phyloP scores from a whole-genome alignment of 352 stramenopile species.

The Phytophthora idaei region DNA sequence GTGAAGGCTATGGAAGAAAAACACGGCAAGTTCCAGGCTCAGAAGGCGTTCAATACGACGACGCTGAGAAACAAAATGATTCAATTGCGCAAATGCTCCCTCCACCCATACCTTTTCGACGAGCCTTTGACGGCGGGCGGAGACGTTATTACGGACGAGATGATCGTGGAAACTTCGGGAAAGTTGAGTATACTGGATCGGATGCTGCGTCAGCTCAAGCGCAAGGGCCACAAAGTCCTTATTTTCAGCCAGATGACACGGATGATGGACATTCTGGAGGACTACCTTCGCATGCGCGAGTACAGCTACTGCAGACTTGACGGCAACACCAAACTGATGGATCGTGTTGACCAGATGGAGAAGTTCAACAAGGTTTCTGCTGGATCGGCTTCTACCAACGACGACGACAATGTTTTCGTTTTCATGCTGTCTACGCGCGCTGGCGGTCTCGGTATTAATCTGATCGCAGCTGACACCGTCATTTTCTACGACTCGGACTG shows the following conservation, averaged over 20 bases:
- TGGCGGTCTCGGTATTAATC: slow-evolving; percentile 97
- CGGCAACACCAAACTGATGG: slow-evolving; percentile 92
- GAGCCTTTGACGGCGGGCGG: slow-evolving; percentile 65
- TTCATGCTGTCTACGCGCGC: slow-evolving; percentile 90
- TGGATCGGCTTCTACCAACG: slow-evolving; percentile 21
- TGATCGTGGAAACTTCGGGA: slow-evolving; percentile 93
- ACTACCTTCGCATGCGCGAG: slow-evolving; percentile 88
- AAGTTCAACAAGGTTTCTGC: slow-evolving; percentile 92
- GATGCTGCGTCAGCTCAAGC: slow-evolving; percentile 95
- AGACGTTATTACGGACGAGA: slow-evolving; percentile 77
- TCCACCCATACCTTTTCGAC: slow-evolving; percentile 91
- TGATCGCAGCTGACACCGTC: slow-evolving; percentile 97
- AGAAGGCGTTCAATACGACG: slow-evolving; percentile 51
- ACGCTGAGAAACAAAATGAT: slow-evolving; percentile 80
- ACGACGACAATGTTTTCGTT: slow-evolving; percentile 72
- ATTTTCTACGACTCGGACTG: slow-evolving; percentile 99
- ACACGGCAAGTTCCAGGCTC: slow-evolving; percentile 66
- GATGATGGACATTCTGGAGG: slow-evolving; percentile 98
- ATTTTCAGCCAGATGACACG: slow-evolving; percentile 99
- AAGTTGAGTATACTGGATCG: slow-evolving; percentile 99
- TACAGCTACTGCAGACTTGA: slow-evolving; percentile 98
- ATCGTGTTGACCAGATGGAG: slow-evolving; percentile 96
- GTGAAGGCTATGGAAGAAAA: slow-evolving; percentile 86
- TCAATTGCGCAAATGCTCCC: slow-evolving; percentile 88
- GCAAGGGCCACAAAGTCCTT: slow-evolving; percentile 96